These are phyloP conservation scores for Aureobasidium subglaciale DNA, from an alignment of 2,329 filamentous ascomycete genomes.

Conservation along the genomic window DNA sequence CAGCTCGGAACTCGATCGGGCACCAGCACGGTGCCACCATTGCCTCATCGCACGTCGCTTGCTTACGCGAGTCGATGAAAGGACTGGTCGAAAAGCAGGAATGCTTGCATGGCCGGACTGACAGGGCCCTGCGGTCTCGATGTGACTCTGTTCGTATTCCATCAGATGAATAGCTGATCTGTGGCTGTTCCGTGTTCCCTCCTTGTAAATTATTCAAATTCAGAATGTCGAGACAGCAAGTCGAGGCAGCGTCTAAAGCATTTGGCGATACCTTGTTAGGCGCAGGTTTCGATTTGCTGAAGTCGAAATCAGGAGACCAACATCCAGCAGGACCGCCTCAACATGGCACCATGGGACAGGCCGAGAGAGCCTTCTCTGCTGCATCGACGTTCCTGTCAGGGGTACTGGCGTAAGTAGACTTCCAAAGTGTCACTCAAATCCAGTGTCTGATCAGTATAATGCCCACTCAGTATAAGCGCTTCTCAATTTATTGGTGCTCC, in stretches of 20 bases:
- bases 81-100: slow-evolving; percentile 1
- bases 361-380: slow-evolving; percentile 43
- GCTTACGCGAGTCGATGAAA: slow-evolving; percentile 11
- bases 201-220: not conserved
- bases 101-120: slow-evolving; percentile 2
- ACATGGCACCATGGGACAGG: slow-evolving; percentile 42
- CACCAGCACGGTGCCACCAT: slow-evolving; percentile 10
- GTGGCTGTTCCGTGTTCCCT: slow-evolving; percentile 6
- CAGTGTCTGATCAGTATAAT: not conserved
- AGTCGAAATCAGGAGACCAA: slow-evolving; percentile 26
- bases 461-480: slow-evolving; percentile 41
- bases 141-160: not conserved
- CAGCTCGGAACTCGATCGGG: slow-evolving; percentile 5
- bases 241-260: slow-evolving; percentile 4
- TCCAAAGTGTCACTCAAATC: not conserved
- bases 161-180: slow-evolving; percentile 6
- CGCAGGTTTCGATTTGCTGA: slow-evolving; percentile 29
- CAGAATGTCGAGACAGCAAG: slow-evolving; percentile 9
- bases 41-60: slow-evolving; percentile 14
- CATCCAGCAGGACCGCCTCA: slow-evolving; percentile 39
- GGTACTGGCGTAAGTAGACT: slow-evolving; percentile 35
- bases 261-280: slow-evolving; percentile 16
- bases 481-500: slow-evolving; percentile 72
- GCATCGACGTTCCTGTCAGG: slow-evolving; percentile 45
- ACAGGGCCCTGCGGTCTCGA: not conserved